Percentiles rank a stretch among this genome's conserved stretches.
phyloP scores from a whole-genome alignment of 345 rosid species.

The Lenwebbia sp. region DNA sequence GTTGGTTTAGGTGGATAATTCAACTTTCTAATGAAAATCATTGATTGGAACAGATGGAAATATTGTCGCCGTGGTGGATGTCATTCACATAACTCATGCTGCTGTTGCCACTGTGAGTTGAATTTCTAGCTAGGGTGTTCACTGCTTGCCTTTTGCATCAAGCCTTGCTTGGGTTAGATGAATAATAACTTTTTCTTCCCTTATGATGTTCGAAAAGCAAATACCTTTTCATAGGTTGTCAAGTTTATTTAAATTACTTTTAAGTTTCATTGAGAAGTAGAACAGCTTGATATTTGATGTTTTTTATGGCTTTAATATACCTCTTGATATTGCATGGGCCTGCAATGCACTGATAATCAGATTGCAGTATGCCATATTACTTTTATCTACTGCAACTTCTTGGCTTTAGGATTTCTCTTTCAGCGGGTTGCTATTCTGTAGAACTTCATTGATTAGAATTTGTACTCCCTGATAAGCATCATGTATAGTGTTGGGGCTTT shows the following conservation, averaged over 20 bases:
- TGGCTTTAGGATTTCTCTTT: background rate
- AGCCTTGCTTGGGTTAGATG: background rate
- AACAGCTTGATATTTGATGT: background rate
- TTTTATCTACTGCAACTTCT: background rate
- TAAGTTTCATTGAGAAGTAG: background rate
- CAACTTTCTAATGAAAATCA: conserved; percentile 8
- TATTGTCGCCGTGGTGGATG: conserved; percentile 78
- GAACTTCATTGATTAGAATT: background rate
- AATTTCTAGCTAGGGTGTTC: background rate
- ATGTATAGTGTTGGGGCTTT: background rate
- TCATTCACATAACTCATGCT: conserved; percentile 85
- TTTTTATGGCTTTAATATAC: background rate
- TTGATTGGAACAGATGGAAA: conserved; percentile 57
- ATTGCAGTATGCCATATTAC: background rate
- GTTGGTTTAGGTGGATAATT: background rate
- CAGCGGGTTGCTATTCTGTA: background rate
- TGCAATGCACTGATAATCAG: background rate
- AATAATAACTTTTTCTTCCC: background rate
- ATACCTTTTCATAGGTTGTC: background rate
- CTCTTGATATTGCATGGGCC: background rate
- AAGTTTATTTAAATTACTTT: background rate
- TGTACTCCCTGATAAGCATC: background rate
- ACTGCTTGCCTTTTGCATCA: background rate
- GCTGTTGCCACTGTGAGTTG: conserved; percentile 88
- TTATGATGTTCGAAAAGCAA: background rate